These are phyloP conservation scores for Neonectria punicea DNA, from an alignment of 2,329 filamentous ascomycete genomes.

Conservation along the genomic window DNA sequence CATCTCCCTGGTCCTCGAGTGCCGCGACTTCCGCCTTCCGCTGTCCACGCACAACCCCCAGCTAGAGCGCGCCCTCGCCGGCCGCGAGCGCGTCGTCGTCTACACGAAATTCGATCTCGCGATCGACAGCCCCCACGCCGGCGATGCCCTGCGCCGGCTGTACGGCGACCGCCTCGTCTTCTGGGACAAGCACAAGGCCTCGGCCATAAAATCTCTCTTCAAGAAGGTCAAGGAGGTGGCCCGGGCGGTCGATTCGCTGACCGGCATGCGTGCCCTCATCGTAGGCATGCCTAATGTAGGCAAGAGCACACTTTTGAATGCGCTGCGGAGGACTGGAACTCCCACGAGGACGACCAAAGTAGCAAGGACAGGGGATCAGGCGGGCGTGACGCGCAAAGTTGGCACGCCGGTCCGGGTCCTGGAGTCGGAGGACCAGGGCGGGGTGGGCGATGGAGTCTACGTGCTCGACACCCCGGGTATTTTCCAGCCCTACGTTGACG, in stretches of 20 bases:
- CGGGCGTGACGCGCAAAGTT: slow-evolving; percentile 90
- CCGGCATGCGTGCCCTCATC: slow-evolving; percentile 85
- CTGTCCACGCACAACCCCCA: slow-evolving; percentile 89
- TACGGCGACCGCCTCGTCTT: slow-evolving; percentile 53
- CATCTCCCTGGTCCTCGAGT: slow-evolving; percentile 92
- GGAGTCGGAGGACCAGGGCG: slow-evolving; percentile 52
- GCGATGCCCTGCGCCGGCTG: slow-evolving; percentile 46
- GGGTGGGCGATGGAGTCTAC: slow-evolving; percentile 74
- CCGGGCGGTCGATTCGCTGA: slow-evolving; percentile 64
- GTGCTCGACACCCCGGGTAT: slow-evolving; percentile 94
- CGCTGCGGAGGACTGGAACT: slow-evolving; percentile 75
- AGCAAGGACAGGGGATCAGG: slow-evolving; percentile 84
- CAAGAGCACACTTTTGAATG: slow-evolving; percentile 94
- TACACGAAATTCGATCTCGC: slow-evolving; percentile 92
- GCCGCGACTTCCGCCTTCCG: slow-evolving; percentile 91
- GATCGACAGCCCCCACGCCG: slow-evolving; percentile 44
- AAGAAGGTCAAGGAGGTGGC: slow-evolving; percentile 48
- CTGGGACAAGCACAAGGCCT: slow-evolving; percentile 53
- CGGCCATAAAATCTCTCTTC: slow-evolving; percentile 53
- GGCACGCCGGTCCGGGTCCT: slow-evolving; percentile 83
- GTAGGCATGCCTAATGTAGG: slow-evolving; percentile 99
- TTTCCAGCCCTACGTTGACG: slow-evolving; percentile 89
- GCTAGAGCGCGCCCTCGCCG: slow-evolving; percentile 81
- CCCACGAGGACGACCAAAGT: slow-evolving; percentile 67
- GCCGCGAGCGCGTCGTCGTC: slow-evolving; percentile 80